Evolutionary conservation across 1,139 yeast species (phyloP), one percentile per base, ranked within the genome.

Genomic region (Debaryomycetaceae sp.): DNA sequence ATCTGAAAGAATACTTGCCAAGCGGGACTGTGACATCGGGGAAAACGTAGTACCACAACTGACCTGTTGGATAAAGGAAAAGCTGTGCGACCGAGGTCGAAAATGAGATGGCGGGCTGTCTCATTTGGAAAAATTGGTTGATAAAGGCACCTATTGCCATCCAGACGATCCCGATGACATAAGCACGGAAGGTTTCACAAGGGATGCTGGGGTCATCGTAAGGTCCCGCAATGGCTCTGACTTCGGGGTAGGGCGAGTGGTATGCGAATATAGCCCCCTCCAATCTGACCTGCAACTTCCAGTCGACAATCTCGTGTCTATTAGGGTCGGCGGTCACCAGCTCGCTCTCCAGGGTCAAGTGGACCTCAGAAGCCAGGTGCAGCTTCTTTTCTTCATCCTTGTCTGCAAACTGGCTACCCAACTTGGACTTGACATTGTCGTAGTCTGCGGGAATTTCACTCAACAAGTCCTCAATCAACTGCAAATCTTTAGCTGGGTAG

Each of bases 181-280:
- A 75, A 4, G 74, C 67, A 43, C 78, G 58, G 29, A 68, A 37
- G 1, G 78, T 72, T 45, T 75, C 80, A 35, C 61, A 56, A 3
- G 71, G 67, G 17, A 58, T 52, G 3, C 43, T 44, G 3, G 61
- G 61, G 40, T 71, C 74, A 41, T 73, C 78, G 19, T 49, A 46
- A 4, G 75, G 70, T 27, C 62, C 64, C 12, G 73, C 58, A 14
- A 71, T 66, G 4, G 80, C 61, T 36, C 82, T 59, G 2, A 75
- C 78, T 44, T 75, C 80, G 7, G 76, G 70, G 44, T 75, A 75
- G 1, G 78, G 76, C 2, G 78, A 72, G 46, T 63, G 67, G 43
- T 56, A 71, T 30, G 65, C 51, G 26, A 67, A 48, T 25, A 74
- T 44, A 7, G 60, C 61, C 2, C 75, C 75, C 22, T 56, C 52